Evolutionary conservation across 345 rosid genomes (phyloP).

Genomic region (Orychophragmus violaceus): DNA sequence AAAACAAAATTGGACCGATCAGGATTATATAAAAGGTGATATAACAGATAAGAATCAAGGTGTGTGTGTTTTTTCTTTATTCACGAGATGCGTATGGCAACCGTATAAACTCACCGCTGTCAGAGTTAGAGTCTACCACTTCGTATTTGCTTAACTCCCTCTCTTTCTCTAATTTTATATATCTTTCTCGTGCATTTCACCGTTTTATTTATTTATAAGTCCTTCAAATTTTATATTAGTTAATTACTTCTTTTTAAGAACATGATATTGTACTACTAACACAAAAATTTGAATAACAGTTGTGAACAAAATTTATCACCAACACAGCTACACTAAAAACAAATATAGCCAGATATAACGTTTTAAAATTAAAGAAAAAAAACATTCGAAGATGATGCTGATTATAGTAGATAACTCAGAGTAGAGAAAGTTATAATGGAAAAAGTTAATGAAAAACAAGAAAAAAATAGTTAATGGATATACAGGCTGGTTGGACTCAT

Average conservation of each 20-base stretch:
- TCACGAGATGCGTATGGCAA: constrained; percentile 28
- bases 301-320: background rate
- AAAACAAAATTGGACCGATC: background rate
- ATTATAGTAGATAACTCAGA: background rate
- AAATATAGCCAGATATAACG: background rate
- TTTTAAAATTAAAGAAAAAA: background rate
- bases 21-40: constrained; percentile 1
- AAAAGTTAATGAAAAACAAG: background rate
- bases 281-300: background rate
- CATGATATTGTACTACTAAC: background rate
- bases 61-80: background rate
- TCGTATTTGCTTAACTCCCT: constrained; percentile 20
- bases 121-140: constrained; percentile 6
- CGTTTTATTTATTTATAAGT: background rate
- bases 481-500: constrained; percentile 5
- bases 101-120: constrained; percentile 25
- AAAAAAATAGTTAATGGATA: background rate
- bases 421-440: background rate
- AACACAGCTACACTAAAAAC: background rate
- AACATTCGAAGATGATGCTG: background rate
- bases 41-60: background rate
- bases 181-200: constrained; percentile 25
- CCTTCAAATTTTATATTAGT: background rate
- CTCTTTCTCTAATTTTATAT: constrained; percentile 3
- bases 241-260: background rate